Conservation (phyloP, 352 stramenopile species). For the Pilasporangium apinafurcum region DNA sequence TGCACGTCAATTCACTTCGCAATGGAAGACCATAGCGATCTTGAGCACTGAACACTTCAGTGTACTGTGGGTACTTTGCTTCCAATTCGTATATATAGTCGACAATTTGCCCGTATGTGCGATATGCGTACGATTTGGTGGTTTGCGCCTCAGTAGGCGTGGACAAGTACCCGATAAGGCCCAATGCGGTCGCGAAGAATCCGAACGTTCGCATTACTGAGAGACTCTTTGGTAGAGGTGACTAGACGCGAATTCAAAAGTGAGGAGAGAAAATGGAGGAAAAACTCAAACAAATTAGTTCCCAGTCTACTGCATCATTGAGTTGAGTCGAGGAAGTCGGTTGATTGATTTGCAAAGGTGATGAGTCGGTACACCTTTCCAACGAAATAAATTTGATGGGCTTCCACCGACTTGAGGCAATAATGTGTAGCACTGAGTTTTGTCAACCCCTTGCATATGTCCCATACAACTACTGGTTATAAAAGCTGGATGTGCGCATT, state of each 20-base stretch:
- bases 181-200: neutral
- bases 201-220: neutral
- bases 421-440: no score
- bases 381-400: neutral
- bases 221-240: neutral
- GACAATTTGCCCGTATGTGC: slow-evolving; percentile 73
- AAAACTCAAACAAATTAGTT: neutral
- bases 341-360: slow-evolving; percentile 1
- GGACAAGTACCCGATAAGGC: neutral
- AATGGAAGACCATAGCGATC: slow-evolving; percentile 64
- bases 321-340: neutral
- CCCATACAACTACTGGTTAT: no score
- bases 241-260: neutral
- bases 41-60: slow-evolving; percentile 79
- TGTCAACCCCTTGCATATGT: no score
- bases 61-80: slow-evolving; percentile 46
- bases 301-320: neutral
- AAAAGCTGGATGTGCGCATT: no score
- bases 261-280: slow-evolving; percentile 1
- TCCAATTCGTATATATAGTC: slow-evolving; percentile 43
- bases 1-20: slow-evolving; percentile 41
- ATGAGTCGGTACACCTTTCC: neutral
- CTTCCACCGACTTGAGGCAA: no score
- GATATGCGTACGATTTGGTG: slow-evolving; percentile 31
- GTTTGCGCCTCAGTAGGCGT: neutral